Conservation (phyloP, 192 early-diverging fungal species). For the Martensiomyces pterosporus region DNA sequence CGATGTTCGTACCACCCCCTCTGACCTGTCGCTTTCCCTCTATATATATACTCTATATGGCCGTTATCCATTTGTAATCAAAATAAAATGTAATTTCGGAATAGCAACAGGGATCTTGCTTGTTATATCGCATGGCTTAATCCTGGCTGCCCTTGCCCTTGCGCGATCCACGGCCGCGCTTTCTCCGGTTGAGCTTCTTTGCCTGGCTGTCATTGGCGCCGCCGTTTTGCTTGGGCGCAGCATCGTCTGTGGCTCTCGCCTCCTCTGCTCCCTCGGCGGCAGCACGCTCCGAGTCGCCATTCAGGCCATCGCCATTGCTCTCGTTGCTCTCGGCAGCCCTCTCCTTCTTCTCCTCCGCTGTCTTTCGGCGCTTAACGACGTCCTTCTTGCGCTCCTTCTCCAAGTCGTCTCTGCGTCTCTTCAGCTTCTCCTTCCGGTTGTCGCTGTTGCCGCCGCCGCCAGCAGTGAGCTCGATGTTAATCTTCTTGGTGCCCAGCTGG, state of each 20-base stretch:
- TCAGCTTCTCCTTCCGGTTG: constrained; percentile 32
- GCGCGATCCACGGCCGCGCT: constrained; percentile 36
- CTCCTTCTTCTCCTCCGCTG: background rate
- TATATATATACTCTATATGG: too few relatives aligned
- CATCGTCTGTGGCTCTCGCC: too few relatives aligned
- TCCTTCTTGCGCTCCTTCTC: constrained; percentile 36
- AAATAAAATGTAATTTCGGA: too few relatives aligned
- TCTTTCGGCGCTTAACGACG: constrained; percentile 20
- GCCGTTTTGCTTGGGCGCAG: too few relatives aligned
- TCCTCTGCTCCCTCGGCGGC: too few relatives aligned
- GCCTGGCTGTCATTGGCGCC: constrained; percentile 1
- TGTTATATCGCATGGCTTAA: too few relatives aligned
- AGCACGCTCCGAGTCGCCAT: constrained; percentile 1
- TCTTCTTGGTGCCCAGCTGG: constrained; percentile 57
- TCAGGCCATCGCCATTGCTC: background rate
- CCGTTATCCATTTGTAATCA: too few relatives aligned
- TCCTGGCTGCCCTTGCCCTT: too few relatives aligned
- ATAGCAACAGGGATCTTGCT: too few relatives aligned
- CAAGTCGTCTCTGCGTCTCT: constrained; percentile 30
- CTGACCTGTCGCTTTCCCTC: too few relatives aligned
- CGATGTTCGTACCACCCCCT: too few relatives aligned
- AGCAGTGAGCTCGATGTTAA: constrained; percentile 71
- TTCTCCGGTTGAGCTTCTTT: constrained; percentile 42
- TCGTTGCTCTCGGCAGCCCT: background rate
- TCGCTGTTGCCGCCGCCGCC: constrained; percentile 66